Base-by-base conservation (phyloP, 2,329 filamentous ascomycete species). In the Sporothrix protearum region DNA sequence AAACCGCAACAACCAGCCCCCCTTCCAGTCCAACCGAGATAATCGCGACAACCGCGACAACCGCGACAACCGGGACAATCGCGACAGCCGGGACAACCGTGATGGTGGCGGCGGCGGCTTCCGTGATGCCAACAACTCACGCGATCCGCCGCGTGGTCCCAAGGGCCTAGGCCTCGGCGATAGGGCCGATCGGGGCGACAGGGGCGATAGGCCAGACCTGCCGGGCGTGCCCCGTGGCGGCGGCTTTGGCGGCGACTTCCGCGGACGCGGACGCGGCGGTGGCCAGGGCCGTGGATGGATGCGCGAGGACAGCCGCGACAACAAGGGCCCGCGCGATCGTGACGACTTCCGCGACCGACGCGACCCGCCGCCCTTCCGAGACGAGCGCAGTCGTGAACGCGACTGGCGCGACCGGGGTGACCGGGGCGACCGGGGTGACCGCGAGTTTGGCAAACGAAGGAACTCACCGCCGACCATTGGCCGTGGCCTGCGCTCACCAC, bases 131-230 rank as follows among this genome's bases (percentile, higher is more conserved):
- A 74, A 85, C 79, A 79, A 47, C 42, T 47, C 83, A 42, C 86
- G 91, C 75, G 92, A 96, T 74, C 91, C 92, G 1, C 94, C 94
- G 2, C 87, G 93, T 71, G 94, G 92, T 0, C 94, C 94, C 10
- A 78, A 85, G 75, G 74, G n/a, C n/a, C n/a, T n/a, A n/a, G n/a
- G n/a, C n/a, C n/a, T n/a, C n/a, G n/a, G n/a, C n/a, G n/a, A n/a
- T n/a, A n/a, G n/a, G n/a, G n/a, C n/a, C n/a, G n/a, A n/a, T n/a
- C n/a, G n/a, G n/a, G n/a, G 33, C 33, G 33, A 85, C 78, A 79
- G 83, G 39, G 86, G 91, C 75, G 92, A 96, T 14, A 12, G 42
- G 10, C 1, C 42, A 16, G 42, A 47, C 74, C 90, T 92, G 1
- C 94, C 94, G 2, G 87, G 93, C 71, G 94, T 92, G 0, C 93